Base-by-base conservation (phyloP, 75 land plant genomes). In the Gnetum montanum region DNA sequence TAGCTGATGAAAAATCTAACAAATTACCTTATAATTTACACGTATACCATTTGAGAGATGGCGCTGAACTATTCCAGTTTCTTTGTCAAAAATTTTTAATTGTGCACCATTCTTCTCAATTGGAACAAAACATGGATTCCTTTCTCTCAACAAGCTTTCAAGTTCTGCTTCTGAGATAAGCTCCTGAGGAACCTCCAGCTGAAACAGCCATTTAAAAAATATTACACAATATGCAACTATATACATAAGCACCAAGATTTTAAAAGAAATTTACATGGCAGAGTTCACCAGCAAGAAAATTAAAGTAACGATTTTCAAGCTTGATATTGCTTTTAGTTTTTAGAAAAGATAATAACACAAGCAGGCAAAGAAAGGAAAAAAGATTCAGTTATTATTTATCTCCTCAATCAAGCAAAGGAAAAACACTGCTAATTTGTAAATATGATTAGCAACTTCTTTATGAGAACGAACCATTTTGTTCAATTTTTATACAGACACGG, bases 1-100 rank as follows among this genome's bases (percentile, higher is more conserved):
- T n/a, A n/a, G n/a, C n/a, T n/a, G n/a, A n/a, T n/a, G n/a, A n/a
- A n/a, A n/a, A n/a, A n/a, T n/a, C n/a, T n/a, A n/a, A n/a, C n/a
- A n/a, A n/a, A n/a, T n/a, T 68, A 95, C 97, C 97, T 86, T 95
- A 68, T 95, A 95, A 52, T 95, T 95, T 16, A 95, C 83, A 61
- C 84, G 80, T 49, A 95, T 90, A 46, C 97, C 99, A 84, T 95
- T 95, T 58, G 93, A 85, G 70, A 95, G 83, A 2, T 79, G 86
- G 20, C 74, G 64, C 34, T 85, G 91, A 33, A 74, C 67, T 31
- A 95, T 82, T 22, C 97, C 97, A 33, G 99, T 86, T 41, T 88
- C 84, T 18, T 86, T 69, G 41, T 95, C 91, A 68, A 71, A 62
- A 10, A 69, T 4, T 69, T 84, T 90, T 1, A 72, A 49, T n/a